A percentile compares a stretch with the other conserved stretches of the same genome.
Conservation (phyloP, 2,329 filamentous ascomycete species). For the Juglanconis juglandina region DNA sequence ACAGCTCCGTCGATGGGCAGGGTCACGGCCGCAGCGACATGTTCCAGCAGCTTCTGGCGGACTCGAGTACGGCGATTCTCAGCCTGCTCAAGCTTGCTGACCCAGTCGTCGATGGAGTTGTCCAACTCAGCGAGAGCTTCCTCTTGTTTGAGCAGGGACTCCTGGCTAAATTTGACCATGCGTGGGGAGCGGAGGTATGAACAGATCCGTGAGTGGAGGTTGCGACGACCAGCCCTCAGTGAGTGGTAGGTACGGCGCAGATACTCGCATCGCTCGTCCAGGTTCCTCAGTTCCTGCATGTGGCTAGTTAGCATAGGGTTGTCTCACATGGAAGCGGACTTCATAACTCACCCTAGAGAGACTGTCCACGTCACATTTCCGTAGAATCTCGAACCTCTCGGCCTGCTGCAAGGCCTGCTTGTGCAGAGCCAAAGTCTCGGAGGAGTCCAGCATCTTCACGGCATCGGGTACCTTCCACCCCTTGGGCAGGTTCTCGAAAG, state of each 20-base stretch:
- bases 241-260: conserved; percentile 73
- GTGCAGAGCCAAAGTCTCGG: conserved; percentile 50
- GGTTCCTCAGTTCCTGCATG: conserved; percentile 64
- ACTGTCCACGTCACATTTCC: conserved; percentile 58
- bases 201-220: conserved; percentile 73
- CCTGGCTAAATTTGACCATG: conserved; percentile 67
- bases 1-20: conserved; percentile 37
- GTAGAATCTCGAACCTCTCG: conserved; percentile 62
- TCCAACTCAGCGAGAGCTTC: conserved; percentile 76
- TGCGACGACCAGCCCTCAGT: conserved; percentile 70
- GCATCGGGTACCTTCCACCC: conserved; percentile 57
- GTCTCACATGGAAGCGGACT: too few species aligned
- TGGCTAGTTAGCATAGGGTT: neutral
- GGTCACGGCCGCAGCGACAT: conserved; percentile 69
- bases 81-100: conserved; percentile 73
- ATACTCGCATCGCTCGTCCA: conserved; percentile 78
- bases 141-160: conserved; percentile 75
- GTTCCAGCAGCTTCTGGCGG: conserved; percentile 76
- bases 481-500: conserved; percentile 59
- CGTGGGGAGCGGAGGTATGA: conserved; percentile 71
- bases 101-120: conserved; percentile 76
- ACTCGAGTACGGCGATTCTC: conserved; percentile 74
- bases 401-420: conserved; percentile 62
- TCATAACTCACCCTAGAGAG: conserved; percentile 55
- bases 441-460: conserved; percentile 39